Evolutionary conservation across 2,329 filamentous ascomycete genomes (phyloP).

Genomic region (Cytospora paraplurivora): DNA sequence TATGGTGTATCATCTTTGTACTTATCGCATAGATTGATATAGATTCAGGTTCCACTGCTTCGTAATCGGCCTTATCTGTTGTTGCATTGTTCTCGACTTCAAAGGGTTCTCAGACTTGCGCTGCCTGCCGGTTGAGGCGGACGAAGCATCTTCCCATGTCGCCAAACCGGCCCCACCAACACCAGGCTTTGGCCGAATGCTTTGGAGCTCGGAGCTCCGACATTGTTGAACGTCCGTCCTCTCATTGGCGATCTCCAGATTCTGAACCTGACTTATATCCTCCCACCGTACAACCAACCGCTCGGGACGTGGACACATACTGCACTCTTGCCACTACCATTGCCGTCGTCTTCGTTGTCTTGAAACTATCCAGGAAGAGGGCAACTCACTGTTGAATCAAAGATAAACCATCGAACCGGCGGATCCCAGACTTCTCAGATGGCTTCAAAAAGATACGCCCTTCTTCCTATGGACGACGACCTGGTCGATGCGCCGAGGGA

Average conservation of each 20-base stretch:
- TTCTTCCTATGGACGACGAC: constrained; percentile 68
- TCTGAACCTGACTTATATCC: not conserved
- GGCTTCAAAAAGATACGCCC: constrained; percentile 62
- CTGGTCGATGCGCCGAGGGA: constrained; percentile 50
- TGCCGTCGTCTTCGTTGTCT: not conserved
- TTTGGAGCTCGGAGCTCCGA: no score
- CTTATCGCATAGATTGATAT: no score
- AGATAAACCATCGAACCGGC: not conserved
- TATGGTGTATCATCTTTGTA: no score
- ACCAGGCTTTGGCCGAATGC: no score
- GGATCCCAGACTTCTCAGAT: constrained; percentile 4
- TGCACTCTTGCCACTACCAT: not conserved
- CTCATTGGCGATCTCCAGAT: not conserved
- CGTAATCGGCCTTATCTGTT: no score
- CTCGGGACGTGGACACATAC: not conserved
- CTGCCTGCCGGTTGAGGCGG: not conserved
- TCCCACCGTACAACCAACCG: not conserved
- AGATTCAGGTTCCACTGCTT: constrained; percentile 8
- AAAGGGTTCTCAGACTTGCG: not conserved
- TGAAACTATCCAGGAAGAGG: not conserved
- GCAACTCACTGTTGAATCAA: not conserved
- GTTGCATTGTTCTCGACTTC: not conserved
- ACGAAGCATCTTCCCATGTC: not conserved
- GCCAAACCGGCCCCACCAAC: no score
- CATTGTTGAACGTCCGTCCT: no score